These are phyloP conservation scores for Hyaloperonospora arabidopsidis DNA, from an alignment of 352 stramenopile species.

Conservation along the genomic window DNA sequence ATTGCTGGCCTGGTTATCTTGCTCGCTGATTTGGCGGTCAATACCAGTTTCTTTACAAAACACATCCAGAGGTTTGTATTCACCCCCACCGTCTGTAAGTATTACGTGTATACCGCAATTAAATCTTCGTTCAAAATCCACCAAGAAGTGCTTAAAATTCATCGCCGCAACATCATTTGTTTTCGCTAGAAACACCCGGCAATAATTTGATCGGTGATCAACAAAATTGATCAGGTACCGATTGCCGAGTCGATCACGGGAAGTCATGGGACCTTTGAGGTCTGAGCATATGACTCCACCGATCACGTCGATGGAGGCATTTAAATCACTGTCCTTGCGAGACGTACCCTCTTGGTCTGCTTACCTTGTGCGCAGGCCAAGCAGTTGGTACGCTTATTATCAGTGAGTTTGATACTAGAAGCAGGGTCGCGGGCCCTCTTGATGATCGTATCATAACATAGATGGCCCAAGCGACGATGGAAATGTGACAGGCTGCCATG, in stretches of 20 bases:
- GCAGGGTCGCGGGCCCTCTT: no score
- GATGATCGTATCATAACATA: no score
- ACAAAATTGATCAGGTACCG: background rate
- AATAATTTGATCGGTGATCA: conserved; percentile 1
- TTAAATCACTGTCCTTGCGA: background rate
- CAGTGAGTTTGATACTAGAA: no score
- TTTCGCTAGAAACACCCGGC: background rate
- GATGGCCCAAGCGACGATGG: no score
- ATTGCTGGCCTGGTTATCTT: background rate
- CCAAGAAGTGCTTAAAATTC: background rate
- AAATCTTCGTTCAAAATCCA: background rate
- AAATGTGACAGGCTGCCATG: no score
- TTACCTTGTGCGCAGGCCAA: no score
- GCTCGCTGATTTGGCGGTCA: background rate
- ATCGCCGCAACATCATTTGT: background rate
- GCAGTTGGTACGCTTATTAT: no score
- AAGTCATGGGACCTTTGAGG: background rate
- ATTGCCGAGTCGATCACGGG: background rate
- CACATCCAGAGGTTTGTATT: background rate
- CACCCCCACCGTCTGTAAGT: background rate
- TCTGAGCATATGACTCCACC: background rate
- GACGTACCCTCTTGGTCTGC: no score
- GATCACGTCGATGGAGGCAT: background rate
- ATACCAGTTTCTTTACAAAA: background rate
- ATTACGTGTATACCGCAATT: background rate